These are phyloP conservation scores for Knufia petricola DNA, from an alignment of 2,329 filamentous ascomycete genomes.

Conservation along the genomic window DNA sequence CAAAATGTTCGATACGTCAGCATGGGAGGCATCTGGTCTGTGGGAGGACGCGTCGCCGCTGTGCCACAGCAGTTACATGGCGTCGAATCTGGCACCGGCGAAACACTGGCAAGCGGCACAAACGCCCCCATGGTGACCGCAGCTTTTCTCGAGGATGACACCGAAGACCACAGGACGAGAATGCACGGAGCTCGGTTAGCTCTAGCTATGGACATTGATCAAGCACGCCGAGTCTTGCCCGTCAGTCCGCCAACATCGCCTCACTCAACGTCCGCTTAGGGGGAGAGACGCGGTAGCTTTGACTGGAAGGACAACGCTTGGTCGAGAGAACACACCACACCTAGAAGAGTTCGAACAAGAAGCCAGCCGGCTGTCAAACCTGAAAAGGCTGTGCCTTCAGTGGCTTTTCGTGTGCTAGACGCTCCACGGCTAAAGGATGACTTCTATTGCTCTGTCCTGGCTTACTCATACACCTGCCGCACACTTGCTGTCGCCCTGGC, in stretches of 20 bases:
- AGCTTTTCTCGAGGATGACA: conserved; percentile 43
- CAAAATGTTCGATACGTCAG: conserved; percentile 44
- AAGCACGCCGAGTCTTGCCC: conserved; percentile 54
- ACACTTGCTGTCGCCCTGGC: conserved; percentile 77
- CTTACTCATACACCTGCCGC: conserved; percentile 66
- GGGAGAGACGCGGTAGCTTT: conserved; percentile 26
- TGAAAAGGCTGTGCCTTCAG: conserved; percentile 49
- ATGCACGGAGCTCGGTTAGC: conserved; percentile 68
- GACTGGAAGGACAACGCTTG: conserved; percentile 34
- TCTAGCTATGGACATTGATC: conserved; percentile 70
- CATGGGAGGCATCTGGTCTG: conserved; percentile 63
- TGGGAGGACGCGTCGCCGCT: conserved; percentile 58
- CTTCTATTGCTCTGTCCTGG: conserved; percentile 86
- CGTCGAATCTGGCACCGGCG: conserved; percentile 54
- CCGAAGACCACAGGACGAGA: conserved; percentile 52
- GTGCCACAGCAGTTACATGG: conserved; percentile 35
- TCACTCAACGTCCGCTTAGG: conserved; percentile 21
- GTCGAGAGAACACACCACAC: conserved; percentile 26
- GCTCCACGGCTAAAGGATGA: conserved; percentile 85
- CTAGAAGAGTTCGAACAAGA: conserved; percentile 8
- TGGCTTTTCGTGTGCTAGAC: conserved; percentile 81
- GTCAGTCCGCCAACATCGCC: conserved; percentile 31
- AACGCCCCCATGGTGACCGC: conserved; percentile 57
- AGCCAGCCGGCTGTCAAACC: conserved; percentile 3
- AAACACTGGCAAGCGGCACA: conserved; percentile 58